Base-by-base conservation (phyloP, 306 rosid species). In the Castanopsis chinensis region DNA sequence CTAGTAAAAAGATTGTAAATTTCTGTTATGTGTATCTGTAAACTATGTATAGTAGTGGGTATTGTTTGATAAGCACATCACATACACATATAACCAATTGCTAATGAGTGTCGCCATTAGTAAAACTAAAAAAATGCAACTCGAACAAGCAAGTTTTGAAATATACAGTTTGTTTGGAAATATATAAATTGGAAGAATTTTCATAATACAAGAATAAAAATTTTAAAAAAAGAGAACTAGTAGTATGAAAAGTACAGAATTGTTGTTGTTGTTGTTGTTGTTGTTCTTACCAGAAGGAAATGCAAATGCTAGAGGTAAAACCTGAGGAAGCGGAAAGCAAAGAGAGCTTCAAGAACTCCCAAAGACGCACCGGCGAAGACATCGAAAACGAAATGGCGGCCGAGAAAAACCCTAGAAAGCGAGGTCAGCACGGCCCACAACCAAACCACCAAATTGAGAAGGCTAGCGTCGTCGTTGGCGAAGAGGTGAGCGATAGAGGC, bases 401-500 rank as follows among this genome's bases (percentile, higher is more conserved):
- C 90, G 23, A 87, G 88, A 58, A 84, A 70, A 54, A 87, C 72
- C 82, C 86, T 81, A 54, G 90, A 87, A n/a, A 74, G 12, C 2
- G 88, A 72, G 19, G 88, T 84, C 52, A 69, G 57, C 18, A 30
- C 28, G 8, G 88, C 88, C 90, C 88, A 84, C 17, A 58, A 28
- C 84, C 78, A 84, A 71, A 77, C 82, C 61, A 18, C 25, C 9
- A 83, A 28, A 71, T 84, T 69, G 18, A 87, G 74, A 11, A 76
- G 73, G 45, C 60, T 17, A 21, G 18, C 79, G 8, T 80, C 80
- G 37, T 83, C 83, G 74, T 54, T 43, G 13, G 71, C 82, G 17
- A 91, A 87, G 74, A 87, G 75, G 81, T 73, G 79, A 76, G 89
- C 60, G 1, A 93, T 76, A 1, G 97, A 77, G 33, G 97, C 97